These are phyloP conservation scores for Cutaneotrichosporon mucoides DNA, from an alignment of 1,284 basidiomycete genomes.

Conservation along the genomic window DNA sequence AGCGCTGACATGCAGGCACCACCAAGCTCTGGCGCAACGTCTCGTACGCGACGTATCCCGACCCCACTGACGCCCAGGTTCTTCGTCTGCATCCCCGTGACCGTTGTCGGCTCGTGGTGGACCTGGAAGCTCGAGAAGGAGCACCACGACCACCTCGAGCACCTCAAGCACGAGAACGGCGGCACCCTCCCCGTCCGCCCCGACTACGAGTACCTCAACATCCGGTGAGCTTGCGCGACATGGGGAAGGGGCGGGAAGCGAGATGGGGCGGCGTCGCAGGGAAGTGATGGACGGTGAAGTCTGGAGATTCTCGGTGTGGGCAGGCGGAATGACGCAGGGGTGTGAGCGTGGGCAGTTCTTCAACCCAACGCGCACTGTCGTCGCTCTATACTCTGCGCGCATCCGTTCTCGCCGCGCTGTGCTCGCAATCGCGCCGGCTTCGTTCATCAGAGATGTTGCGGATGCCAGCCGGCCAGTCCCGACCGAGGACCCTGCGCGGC, in stretches of 20 bases:
- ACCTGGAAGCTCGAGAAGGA: slow-evolving; percentile 43
- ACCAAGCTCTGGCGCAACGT: slow-evolving; percentile 45
- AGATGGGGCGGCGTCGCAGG: background rate
- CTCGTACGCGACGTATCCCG: slow-evolving; percentile 17
- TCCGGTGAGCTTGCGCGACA: slow-evolving; percentile 28
- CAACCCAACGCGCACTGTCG: too few relatives aligned
- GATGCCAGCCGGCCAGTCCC: background rate
- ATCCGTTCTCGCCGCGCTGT: too few relatives aligned
- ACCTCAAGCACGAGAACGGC: slow-evolving; percentile 35
- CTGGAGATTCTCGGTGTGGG: too few relatives aligned
- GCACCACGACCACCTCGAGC: slow-evolving; percentile 38
- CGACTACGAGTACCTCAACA: slow-evolving; percentile 47
- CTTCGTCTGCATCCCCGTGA: slow-evolving; percentile 44
- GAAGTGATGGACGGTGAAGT: background rate
- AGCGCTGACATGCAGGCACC: slow-evolving; percentile 20
- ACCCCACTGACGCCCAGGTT: slow-evolving; percentile 22
- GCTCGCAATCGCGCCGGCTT: background rate
- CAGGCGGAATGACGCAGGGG: too few relatives aligned
- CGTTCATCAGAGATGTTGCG: background rate
- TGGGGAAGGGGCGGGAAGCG: too few relatives aligned
- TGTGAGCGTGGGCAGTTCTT: too few relatives aligned
- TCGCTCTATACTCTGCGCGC: too few relatives aligned
- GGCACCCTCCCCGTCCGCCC: slow-evolving; percentile 37
- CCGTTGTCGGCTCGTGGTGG: slow-evolving; percentile 35
- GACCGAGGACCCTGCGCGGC: background rate